Percentiles rank a stretch among this genome's conserved stretches.
These are phyloP conservation scores for Podaxis carcinomalis DNA, from an alignment of 768 basidiomycete genomes.

Conservation along the genomic window DNA sequence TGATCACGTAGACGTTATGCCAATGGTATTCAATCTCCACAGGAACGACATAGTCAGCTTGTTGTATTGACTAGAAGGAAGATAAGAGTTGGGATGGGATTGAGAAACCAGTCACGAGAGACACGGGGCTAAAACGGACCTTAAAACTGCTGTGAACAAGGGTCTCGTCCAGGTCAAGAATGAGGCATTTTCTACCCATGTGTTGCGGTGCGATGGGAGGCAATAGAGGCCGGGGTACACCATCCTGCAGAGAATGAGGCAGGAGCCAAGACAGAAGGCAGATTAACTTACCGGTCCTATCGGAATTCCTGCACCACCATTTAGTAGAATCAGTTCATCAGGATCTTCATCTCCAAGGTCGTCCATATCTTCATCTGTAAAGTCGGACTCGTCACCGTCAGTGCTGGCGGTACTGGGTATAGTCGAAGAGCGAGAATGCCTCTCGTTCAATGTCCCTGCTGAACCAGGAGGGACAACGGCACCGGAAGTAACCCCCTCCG, in stretches of 20 bases:
- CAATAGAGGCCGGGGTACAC: slow-evolving; percentile 79
- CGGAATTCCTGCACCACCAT: slow-evolving; percentile 93
- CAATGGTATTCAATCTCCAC: slow-evolving; percentile 98
- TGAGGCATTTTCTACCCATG: slow-evolving; percentile 88
- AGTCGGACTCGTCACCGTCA: slow-evolving; percentile 62
- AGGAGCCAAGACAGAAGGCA: background rate
- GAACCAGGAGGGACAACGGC: slow-evolving; percentile 91
- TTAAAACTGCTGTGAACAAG: slow-evolving; percentile 98
- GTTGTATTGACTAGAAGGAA: slow-evolving; percentile 70
- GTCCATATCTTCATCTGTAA: slow-evolving; percentile 66
- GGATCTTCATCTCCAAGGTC: slow-evolving; percentile 77
- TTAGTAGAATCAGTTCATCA: slow-evolving; percentile 72
- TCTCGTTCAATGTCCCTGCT: slow-evolving; percentile 33
- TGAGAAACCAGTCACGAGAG: slow-evolving; percentile 11
- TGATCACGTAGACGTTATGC: slow-evolving; percentile 99
- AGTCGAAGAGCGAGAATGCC: slow-evolving; percentile 8
- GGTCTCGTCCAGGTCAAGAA: slow-evolving; percentile 96
- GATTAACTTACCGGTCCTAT: slow-evolving; percentile 75
- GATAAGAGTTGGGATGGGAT: slow-evolving; percentile 10
- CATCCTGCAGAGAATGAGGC: slow-evolving; percentile 54
- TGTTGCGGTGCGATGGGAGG: slow-evolving; percentile 80
- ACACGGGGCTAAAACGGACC: slow-evolving; percentile 38
- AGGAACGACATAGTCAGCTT: slow-evolving; percentile 97
- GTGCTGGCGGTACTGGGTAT: slow-evolving; percentile 32
- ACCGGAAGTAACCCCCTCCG: slow-evolving; percentile 86